These are phyloP conservation scores for Leccinum colubrinum DNA, from an alignment of 1,284 basidiomycete genomes.

Conservation along the genomic window DNA sequence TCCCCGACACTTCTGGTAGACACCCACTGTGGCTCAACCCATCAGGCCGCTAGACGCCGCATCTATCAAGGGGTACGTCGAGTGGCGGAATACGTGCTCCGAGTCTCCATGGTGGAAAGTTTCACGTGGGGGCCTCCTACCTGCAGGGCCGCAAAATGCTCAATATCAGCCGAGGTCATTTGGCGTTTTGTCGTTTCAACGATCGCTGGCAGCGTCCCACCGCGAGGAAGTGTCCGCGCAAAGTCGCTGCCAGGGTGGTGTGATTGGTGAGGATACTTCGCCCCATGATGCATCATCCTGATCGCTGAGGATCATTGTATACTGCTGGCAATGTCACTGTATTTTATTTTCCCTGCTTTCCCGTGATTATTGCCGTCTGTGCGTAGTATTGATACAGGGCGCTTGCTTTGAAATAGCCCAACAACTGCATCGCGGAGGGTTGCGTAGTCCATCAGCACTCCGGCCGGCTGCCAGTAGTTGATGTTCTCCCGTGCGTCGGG, in stretches of 20 bases:
- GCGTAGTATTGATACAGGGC: too few relatives aligned
- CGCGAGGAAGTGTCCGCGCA: neutral
- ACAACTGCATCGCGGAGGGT: neutral
- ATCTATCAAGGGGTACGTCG: neutral
- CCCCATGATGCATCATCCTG: neutral
- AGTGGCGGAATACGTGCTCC: neutral
- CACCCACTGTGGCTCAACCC: neutral
- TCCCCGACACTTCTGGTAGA: neutral
- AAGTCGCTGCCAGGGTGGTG: neutral
- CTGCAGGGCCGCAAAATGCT: neutral
- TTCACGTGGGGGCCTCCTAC: neutral
- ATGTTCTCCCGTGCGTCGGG: neutral
- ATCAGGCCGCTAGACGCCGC: neutral
- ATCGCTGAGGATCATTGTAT: neutral
- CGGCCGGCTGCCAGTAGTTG: neutral
- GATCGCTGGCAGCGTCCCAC: neutral
- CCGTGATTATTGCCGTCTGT: neutral
- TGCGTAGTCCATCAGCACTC: neutral
- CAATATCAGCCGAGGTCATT: neutral
- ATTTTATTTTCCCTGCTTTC: neutral
- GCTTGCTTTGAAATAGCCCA: neutral
- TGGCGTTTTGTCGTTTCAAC: neutral
- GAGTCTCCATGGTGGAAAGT: neutral
- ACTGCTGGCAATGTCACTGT: neutral
- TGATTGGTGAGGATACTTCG: neutral